Evolutionary conservation across 441 rosid species (phyloP), one percentile per base, ranked within the genome.

Genomic region (Aquilaria agallochum): DNA sequence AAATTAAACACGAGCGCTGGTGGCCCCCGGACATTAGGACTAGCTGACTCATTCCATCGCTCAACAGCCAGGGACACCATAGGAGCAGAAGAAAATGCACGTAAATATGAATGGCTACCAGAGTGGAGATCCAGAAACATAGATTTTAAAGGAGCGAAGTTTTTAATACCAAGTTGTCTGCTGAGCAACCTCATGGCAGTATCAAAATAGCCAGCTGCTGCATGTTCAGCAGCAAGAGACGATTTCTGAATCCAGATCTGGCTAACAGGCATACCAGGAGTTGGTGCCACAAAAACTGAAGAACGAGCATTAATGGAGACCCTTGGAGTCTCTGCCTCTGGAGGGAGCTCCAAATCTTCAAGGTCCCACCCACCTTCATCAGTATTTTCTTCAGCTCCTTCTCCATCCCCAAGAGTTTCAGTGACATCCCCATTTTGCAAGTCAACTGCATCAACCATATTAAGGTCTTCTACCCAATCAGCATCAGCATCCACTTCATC

Each of bases 311-410:
- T 81, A 9, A 66, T 76, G 20, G 87, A 77, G 65, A 72, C 77
- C 74, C 74, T 87, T 2, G 96, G 96, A 14, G 97, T 85, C 60
- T 83, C 96, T 12, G 78, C 80, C 71, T 92, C 96, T 0, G 88
- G 83, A 7, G 97, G 96, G 2, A 92, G 84, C 53, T 83, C 97
- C 71, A 92, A 72, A 72, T 81, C 95, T 57, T 89, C 97, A 11
- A 92, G 90, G 65, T 77, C 97, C 97, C 97, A 90, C 64, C 97
- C 97, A 64, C 88, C 92, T 51, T 81, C 87, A 12, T 73, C 92
- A 2, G 78, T 90, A 32, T 78, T 76, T 20, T 78, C 94, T 9
- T 76, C 84, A 48, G 59, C 84, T 45, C 42, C 86, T 67, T 84
- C 97, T 31, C 72, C 90, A 71, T 77, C 92, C 59, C 86, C 92